A percentile compares a stretch with the other conserved stretches of the same genome.
phyloP scores from a whole-genome alignment of 352 stramenopile species.

The Pythium apleroticum region DNA sequence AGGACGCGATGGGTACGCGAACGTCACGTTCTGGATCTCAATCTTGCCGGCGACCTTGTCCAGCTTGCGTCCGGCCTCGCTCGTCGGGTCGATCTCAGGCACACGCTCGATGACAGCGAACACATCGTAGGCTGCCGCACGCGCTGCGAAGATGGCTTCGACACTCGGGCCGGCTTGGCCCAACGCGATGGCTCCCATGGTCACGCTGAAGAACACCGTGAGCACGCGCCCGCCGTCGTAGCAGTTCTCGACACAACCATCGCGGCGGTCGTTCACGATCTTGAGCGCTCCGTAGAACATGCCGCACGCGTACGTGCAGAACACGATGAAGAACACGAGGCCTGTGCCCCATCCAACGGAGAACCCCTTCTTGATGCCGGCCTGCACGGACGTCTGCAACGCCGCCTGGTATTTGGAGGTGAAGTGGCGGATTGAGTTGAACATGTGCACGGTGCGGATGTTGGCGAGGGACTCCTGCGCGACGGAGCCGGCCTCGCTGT shows the following conservation, averaged over 20 bases:
- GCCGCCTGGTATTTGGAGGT: constrained; percentile 36
- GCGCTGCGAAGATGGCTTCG: constrained; percentile 32
- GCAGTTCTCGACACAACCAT: constrained; percentile 18
- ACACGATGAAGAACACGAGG: constrained; percentile 39
- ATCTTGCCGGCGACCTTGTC: constrained; percentile 39
- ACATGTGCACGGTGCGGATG: constrained; percentile 45
- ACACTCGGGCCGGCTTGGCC: constrained; percentile 37
- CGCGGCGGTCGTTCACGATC: constrained; percentile 31
- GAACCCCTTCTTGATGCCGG: constrained; percentile 35
- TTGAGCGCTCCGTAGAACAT: constrained; percentile 51
- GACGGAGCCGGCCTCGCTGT: constrained; percentile 35
- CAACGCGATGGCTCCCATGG: constrained; percentile 45
- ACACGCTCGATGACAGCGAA: constrained; percentile 42
- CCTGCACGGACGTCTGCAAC: constrained; percentile 21
- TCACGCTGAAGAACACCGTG: constrained; percentile 40
- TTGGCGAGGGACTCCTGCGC: constrained; percentile 41
- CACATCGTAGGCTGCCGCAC: constrained; percentile 33
- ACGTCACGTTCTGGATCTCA: constrained; percentile 71
- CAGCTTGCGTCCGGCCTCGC: constrained; percentile 28
- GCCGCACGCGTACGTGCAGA: constrained; percentile 45
- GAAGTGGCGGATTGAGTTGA: constrained; percentile 34
- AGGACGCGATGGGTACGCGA: constrained; percentile 37
- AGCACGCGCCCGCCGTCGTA: constrained; percentile 41
- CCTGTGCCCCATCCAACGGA: constrained; percentile 33
- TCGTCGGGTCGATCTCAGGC: constrained; percentile 36